Evolutionary conservation across 371 early-diverging fungal genomes (phyloP).

Genomic region (Mortierella sp.): DNA sequence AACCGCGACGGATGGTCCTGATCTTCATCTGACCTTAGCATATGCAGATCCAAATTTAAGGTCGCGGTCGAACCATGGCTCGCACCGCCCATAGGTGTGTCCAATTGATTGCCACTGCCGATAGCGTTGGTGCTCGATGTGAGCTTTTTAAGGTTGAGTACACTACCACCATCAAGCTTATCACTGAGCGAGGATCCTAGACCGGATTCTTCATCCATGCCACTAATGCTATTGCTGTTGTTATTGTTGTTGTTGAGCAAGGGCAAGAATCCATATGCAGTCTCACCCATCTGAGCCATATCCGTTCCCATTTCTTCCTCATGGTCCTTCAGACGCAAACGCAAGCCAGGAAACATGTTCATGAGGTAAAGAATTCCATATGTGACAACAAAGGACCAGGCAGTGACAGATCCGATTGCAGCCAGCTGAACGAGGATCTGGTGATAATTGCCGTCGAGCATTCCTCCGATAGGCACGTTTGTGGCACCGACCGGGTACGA

Average conservation of each 20-base stretch:
- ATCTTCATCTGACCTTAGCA: conserved; percentile 29
- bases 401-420: conserved; percentile 77
- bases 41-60: conserved; percentile 42
- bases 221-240: too few relatives aligned
- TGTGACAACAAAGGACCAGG: conserved; percentile 85
- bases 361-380: conserved; percentile 79
- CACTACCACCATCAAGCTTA: conserved; percentile 11
- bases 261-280: conserved; percentile 65
- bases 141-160: background rate
- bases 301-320: conserved; percentile 82
- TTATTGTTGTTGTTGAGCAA: conserved; percentile 12
- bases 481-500: conserved; percentile 71
- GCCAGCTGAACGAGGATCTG: conserved; percentile 86
- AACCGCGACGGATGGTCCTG: conserved; percentile 28
- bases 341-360: conserved; percentile 81
- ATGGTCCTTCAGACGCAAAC: conserved; percentile 81
- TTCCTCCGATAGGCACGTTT: conserved; percentile 77
- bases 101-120: background rate
- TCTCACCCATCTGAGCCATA: conserved; percentile 83
- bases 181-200: conserved; percentile 5
- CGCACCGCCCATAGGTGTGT: conserved; percentile 9
- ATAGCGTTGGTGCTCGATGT: background rate
- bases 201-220: conserved; percentile 29
- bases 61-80: conserved; percentile 26
- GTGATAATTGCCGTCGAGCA: conserved; percentile 82